phyloP scores from a whole-genome alignment of 208 protist species.

The Leishmania major region DNA sequence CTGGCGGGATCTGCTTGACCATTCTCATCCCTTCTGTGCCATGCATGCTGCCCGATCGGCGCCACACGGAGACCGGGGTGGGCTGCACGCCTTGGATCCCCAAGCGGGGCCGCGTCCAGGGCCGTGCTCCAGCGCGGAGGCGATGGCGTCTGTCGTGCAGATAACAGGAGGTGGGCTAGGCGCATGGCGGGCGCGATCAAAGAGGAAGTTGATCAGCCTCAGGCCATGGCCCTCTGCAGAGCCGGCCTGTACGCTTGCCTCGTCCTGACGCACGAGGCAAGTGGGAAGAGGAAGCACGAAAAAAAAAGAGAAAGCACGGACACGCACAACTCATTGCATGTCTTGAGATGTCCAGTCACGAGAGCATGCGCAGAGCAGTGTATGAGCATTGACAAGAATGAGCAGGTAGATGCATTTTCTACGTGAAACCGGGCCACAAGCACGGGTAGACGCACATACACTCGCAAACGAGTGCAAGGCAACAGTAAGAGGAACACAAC shows the following conservation, averaged over 20 bases:
- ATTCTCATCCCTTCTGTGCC: not conserved
- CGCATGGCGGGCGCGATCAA: not conserved
- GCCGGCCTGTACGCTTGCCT: not conserved
- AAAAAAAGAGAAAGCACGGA: not conserved
- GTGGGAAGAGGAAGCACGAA: not conserved
- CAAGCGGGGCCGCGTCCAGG: not conserved
- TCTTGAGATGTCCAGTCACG: not conserved
- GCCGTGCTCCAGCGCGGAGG: not conserved
- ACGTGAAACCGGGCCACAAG: not conserved
- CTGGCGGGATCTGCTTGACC: not conserved
- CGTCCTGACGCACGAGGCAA: not conserved
- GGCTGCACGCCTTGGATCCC: not conserved
- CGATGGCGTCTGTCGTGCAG: not conserved
- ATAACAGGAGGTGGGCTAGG: not conserved
- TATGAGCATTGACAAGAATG: not conserved
- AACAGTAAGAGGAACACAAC: not conserved
- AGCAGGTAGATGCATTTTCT: not conserved
- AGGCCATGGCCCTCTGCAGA: not conserved
- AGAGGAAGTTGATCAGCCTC: not conserved
- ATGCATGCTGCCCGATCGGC: not conserved
- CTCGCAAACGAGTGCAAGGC: not conserved
- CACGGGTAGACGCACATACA: not conserved
- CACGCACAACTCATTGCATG: not conserved
- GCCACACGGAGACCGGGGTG: not conserved
- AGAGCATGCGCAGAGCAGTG: not conserved